These are phyloP conservation scores for Aspergillus sp. DNA, from an alignment of 2,329 filamentous ascomycete species.

Conservation along the genomic window DNA sequence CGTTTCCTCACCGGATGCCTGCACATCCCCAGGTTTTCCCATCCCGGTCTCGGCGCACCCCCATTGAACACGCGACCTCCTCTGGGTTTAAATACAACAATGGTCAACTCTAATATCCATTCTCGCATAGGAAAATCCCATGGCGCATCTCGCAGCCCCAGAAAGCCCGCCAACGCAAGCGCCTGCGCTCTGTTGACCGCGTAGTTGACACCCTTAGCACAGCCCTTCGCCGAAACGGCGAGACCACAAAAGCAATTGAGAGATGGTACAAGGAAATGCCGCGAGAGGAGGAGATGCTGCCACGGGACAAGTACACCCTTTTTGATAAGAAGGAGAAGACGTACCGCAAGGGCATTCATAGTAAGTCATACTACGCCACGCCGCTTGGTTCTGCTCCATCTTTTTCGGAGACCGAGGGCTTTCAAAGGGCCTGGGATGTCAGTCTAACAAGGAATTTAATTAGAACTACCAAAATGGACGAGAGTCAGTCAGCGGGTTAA, in stretches of 20 bases:
- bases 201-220: slow-evolving; percentile 81
- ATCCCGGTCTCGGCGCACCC: neutral
- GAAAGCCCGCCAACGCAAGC: slow-evolving; percentile 81
- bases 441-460: slow-evolving; percentile 10
- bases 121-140: slow-evolving; percentile 75
- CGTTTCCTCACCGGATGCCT: slow-evolving; percentile 15
- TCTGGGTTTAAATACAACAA: neutral
- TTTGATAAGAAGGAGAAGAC: slow-evolving; percentile 95
- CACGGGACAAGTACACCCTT: slow-evolving; percentile 95
- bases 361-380: slow-evolving; percentile 49
- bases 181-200: slow-evolving; percentile 79
- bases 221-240: slow-evolving; percentile 71
- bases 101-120: neutral
- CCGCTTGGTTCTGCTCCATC: no score
- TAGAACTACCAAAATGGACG: slow-evolving; percentile 89
- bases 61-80: neutral
- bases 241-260: slow-evolving; percentile 73
- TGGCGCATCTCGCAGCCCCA: slow-evolving; percentile 92
- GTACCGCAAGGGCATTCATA: slow-evolving; percentile 97
- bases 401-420: no score
- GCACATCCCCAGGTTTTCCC: neutral
- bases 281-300: slow-evolving; percentile 89
- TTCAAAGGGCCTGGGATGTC: neutral
- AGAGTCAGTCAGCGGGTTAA: slow-evolving; percentile 91
- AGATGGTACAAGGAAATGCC: slow-evolving; percentile 97